phyloP scores from a whole-genome alignment of 225 moss, liverwort and hornwort species.

The Sphagnum contortum region DNA sequence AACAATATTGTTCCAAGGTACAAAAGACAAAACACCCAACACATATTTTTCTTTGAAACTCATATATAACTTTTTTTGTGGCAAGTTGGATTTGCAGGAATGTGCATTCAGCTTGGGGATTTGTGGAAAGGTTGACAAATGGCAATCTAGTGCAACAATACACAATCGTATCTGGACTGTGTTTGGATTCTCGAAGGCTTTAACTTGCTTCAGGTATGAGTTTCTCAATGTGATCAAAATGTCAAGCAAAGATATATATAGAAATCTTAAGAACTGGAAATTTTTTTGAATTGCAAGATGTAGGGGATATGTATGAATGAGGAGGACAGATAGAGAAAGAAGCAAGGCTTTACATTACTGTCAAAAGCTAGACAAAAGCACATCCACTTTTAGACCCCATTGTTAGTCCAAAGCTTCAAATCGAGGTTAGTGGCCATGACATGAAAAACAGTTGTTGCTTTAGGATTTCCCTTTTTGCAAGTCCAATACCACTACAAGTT shows the following conservation, averaged over 20 bases:
- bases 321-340: conserved; percentile 38
- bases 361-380: conserved; percentile 22
- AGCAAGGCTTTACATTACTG: conserved; percentile 18
- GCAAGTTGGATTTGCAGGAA: conserved; percentile 42
- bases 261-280: no score
- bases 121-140: conserved; percentile 52
- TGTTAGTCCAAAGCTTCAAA: conserved; percentile 25
- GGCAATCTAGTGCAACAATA: conserved; percentile 20
- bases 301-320: conserved; percentile 37
- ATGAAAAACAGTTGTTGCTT: no score
- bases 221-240: background rate
- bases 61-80: no score
- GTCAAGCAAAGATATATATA: no score
- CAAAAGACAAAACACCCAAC: no score
- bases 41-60: no score
- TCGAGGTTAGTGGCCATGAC: conserved; percentile 17
- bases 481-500: no score
- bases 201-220: conserved; percentile 32
- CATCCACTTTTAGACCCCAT: conserved; percentile 13
- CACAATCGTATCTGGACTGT: conserved; percentile 25
- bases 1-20: no score
- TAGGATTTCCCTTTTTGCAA: no score
- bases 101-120: conserved; percentile 41
- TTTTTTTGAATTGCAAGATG: conserved; percentile 24
- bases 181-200: conserved; percentile 31